A percentile compares a stretch with the other conserved stretches of the same genome.
Evolutionary conservation across 2,329 filamentous ascomycete species (phyloP).

Genomic region (Cladosporium sp.): DNA sequence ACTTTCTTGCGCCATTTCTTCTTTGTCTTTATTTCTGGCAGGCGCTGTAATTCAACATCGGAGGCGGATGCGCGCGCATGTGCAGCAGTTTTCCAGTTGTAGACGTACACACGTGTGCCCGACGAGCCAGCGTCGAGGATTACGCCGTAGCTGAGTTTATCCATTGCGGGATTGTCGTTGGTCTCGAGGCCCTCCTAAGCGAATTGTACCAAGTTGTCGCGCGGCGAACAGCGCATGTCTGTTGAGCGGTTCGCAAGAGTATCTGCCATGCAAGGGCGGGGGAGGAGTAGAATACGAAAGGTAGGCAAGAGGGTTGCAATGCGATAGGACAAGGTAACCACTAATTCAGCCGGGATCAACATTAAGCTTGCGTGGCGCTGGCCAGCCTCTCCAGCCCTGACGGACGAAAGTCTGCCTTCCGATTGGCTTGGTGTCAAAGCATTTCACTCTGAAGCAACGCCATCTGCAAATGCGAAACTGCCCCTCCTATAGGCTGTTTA

Average conservation of each 20-base stretch:
- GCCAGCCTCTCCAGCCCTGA: neutral
- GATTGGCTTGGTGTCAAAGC: neutral
- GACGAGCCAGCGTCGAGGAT: slow-evolving; percentile 97
- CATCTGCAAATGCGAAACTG: neutral
- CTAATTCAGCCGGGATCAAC: slow-evolving; percentile 1
- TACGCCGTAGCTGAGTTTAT: slow-evolving; percentile 66
- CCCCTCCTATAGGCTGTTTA: neutral
- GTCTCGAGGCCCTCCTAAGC: neutral
- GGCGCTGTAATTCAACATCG: slow-evolving; percentile 56
- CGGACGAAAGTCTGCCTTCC: neutral
- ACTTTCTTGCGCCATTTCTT: slow-evolving; percentile 92
- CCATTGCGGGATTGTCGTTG: slow-evolving; percentile 19
- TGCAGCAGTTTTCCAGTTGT: slow-evolving; percentile 80
- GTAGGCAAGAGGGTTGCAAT: neutral
- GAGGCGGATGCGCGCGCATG: slow-evolving; percentile 61
- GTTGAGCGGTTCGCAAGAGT: neutral
- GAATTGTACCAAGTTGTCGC: neutral
- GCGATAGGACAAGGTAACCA: neutral
- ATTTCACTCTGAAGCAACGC: slow-evolving; percentile 1
- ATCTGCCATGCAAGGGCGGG: neutral
- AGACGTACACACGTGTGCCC: slow-evolving; percentile 89
- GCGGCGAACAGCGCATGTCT: neutral
- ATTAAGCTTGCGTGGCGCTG: slow-evolving; percentile 2
- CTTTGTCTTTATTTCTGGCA: slow-evolving; percentile 79
- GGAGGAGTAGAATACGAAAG: neutral